These are phyloP conservation scores for Cyberlindnera nakhonratchasimensis DNA, from an alignment of 805 yeast genomes.

Conservation along the genomic window DNA sequence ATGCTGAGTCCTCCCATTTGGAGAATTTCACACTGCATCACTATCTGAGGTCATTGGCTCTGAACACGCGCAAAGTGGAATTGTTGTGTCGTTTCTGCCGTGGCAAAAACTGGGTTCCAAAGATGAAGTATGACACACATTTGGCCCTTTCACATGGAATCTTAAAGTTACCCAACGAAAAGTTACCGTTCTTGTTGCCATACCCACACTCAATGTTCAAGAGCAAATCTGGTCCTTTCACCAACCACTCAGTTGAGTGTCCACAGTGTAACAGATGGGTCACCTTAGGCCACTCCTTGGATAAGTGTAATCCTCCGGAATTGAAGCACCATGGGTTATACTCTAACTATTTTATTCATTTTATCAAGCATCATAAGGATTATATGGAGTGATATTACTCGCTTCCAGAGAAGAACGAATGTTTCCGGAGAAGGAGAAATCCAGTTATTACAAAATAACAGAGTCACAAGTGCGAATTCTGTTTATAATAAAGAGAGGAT, in stretches of 20 bases:
- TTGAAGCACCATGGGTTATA: constrained; percentile 22
- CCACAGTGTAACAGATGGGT: constrained; percentile 23
- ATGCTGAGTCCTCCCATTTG: constrained; percentile 1
- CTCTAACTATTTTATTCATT: constrained; percentile 24
- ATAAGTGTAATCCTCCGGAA: not conserved
- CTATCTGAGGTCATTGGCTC: constrained; percentile 12
- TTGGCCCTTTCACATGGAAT: constrained; percentile 28
- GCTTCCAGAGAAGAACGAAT: too few species aligned
- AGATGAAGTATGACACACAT: constrained; percentile 16
- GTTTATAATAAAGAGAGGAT: too few species aligned
- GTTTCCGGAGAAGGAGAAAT: not conserved
- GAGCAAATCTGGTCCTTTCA: constrained; percentile 6
- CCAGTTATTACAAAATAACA: not conserved
- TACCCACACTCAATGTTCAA: constrained; percentile 20
- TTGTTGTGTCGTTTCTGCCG: constrained; percentile 28
- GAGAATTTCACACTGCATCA: constrained; percentile 8
- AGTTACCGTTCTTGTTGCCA: constrained; percentile 13
- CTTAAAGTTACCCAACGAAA: constrained; percentile 6
- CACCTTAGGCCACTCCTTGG: constrained; percentile 15
- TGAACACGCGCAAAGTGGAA: constrained; percentile 7
- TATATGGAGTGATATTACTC: not conserved
- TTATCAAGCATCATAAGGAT: constrained; percentile 16
- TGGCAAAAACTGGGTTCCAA: constrained; percentile 26
- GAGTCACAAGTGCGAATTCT: not conserved
- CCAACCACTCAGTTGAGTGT: constrained; percentile 19